These are phyloP conservation scores for Knoxdaviesia capensis DNA, from an alignment of 2,329 filamentous ascomycete species.

Conservation along the genomic window DNA sequence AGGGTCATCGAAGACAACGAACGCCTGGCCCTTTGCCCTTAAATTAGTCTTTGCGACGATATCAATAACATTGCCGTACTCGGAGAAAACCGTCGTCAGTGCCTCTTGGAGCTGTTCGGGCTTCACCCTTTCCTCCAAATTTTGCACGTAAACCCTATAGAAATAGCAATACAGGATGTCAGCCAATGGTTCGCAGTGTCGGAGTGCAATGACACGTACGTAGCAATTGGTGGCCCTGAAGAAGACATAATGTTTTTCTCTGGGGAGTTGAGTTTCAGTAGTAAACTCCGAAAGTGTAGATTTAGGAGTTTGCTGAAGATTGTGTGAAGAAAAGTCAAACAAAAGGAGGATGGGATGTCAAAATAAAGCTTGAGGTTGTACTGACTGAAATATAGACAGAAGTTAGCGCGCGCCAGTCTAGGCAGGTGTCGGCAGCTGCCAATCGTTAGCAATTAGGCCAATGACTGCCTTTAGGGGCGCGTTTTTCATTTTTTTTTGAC, in stretches of 20 bases:
- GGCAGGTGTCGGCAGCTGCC: no score
- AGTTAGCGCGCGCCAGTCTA: no score
- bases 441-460: no score
- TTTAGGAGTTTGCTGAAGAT: no score
- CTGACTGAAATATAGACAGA: no score
- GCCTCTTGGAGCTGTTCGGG: slow-evolving; percentile 54
- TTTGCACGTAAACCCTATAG: slow-evolving; percentile 48
- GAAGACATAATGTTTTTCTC: slow-evolving; percentile 14
- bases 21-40: slow-evolving; percentile 87
- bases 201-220: slow-evolving; percentile 58
- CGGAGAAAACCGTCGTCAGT: slow-evolving; percentile 60
- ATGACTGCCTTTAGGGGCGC: no score
- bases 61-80: slow-evolving; percentile 73
- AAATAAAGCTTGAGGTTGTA: no score
- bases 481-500: no score
- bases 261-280: no score
- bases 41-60: slow-evolving; percentile 78
- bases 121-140: slow-evolving; percentile 85
- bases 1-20: slow-evolving; percentile 72
- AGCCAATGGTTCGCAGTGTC: slow-evolving; percentile 30
- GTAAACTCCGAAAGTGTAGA: no score
- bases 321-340: no score
- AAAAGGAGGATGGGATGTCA: no score
- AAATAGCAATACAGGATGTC: slow-evolving; percentile 9
- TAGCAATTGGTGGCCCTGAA: slow-evolving; percentile 31